Percentiles rank a stretch among this genome's conserved stretches.
Evolutionary conservation across 129 eudicot species (phyloP).

Genomic region (Sambucus nigra): DNA sequence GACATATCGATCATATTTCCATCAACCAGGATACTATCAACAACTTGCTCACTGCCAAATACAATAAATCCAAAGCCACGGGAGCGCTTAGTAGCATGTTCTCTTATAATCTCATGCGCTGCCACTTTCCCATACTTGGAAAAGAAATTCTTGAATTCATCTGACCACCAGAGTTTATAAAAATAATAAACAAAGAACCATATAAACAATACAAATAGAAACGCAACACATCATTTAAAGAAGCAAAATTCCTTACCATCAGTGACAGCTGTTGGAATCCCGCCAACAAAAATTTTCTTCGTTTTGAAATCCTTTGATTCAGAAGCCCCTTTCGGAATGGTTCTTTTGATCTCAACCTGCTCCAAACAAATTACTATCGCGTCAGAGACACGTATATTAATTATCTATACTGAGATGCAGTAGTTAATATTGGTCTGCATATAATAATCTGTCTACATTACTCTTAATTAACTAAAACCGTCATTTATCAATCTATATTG

Average conservation of each 20-base stretch:
- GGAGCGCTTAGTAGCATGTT: constrained; percentile 83
- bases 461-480: too few relatives aligned
- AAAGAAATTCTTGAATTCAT: constrained; percentile 71
- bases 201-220: background rate
- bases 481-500: too few relatives aligned
- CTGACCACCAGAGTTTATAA: constrained; percentile 20
- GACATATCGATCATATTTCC: constrained; percentile 84
- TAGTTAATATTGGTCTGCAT: too few relatives aligned
- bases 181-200: background rate
- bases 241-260: constrained; percentile 46
- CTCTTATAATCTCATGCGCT: constrained; percentile 88
- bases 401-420: too few relatives aligned
- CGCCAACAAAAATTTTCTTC: constrained; percentile 91
- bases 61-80: constrained; percentile 94
- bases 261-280: constrained; percentile 67
- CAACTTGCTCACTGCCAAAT: constrained; percentile 74
- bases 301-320: constrained; percentile 86
- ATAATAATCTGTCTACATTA: too few relatives aligned
- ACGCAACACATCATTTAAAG: background rate
- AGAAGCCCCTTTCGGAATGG: constrained; percentile 86
- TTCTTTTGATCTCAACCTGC: constrained; percentile 96
- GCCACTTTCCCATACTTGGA: constrained; percentile 76
- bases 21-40: constrained; percentile 62
- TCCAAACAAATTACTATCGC: background rate
- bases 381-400: background rate